Base-by-base conservation (phyloP, 176 grass and related monocot species). In the Themeda triandra region DNA sequence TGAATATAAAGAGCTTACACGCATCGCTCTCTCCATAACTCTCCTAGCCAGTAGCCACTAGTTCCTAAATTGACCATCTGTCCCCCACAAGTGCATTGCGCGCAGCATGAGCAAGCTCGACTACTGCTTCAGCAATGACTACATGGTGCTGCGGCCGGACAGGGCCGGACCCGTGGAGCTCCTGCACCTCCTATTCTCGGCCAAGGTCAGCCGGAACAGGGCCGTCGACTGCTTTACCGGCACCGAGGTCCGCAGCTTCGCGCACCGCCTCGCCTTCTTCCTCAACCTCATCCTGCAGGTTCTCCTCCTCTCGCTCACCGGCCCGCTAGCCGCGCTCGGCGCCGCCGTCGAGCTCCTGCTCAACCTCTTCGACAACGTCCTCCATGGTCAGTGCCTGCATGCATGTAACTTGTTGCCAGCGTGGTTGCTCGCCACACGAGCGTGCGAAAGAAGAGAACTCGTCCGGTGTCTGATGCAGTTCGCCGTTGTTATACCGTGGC, bases 101-200 rank as follows among this genome's bases (percentile, higher is more conserved):
- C n/a, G 9, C 23, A 60, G 44, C 84, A 90, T 90, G 88, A 90
- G 88, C 84, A 86, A 86, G 73, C 73, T 90, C 44, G 85, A 84
- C 37, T 87, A 93, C 73, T 66, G 85, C 71, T 93, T 90, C 85
- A 88, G 85, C 88, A 87, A 90, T 63, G 88, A 86, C 23, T 88
- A 85, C 85, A 85, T 93, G 85, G 82, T 88, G 77, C 82, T 93
- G 25, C 82, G 87, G 8, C 91, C 91, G 10, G 85, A 93, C 73
- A 90, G 79, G 58, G 78, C 85, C 30, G 60, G 91, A 30, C 62
- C 79, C 18, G 41, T 39, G 3, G 85, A 93, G 35, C 72, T 93
- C 85, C 33, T 90, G 77, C 91, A 87, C 40, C 88, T 93, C 27
- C 88, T 93, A 65, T 29, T 84, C 69, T 90, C 88, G 21, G 56